phyloP scores from a whole-genome alignment of 371 early-diverging fungal genomes.

The Fennellomyces sp. region DNA sequence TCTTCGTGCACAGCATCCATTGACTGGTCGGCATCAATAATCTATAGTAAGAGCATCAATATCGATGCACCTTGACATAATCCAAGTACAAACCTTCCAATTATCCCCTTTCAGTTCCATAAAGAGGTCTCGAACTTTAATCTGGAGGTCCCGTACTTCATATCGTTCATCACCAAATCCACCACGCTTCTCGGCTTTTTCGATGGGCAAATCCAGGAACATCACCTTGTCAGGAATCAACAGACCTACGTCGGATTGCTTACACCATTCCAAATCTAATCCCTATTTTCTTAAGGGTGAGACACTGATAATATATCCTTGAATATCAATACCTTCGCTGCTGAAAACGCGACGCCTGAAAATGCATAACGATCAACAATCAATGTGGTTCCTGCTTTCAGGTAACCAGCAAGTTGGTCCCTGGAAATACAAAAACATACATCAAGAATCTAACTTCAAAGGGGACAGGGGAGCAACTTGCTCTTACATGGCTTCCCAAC shows the following conservation, averaged over 20 bases:
- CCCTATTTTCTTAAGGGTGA: slow-evolving; percentile 47
- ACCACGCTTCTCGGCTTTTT: slow-evolving; percentile 75
- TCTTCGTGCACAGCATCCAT: slow-evolving; percentile 20
- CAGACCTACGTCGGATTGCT: slow-evolving; percentile 86
- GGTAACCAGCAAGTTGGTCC: slow-evolving; percentile 51
- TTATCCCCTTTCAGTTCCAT: slow-evolving; percentile 51
- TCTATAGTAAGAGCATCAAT: slow-evolving; percentile 5
- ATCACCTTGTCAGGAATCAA: slow-evolving; percentile 88
- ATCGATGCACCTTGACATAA: no score
- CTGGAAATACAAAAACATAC: slow-evolving; percentile 33
- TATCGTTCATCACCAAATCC: slow-evolving; percentile 97
- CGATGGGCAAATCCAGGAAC: slow-evolving; percentile 87
- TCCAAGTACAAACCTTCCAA: slow-evolving; percentile 58
- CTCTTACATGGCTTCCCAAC: slow-evolving; percentile 66
- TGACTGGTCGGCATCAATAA: slow-evolving; percentile 20
- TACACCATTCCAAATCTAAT: slow-evolving; percentile 90
- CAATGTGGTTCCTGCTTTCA: slow-evolving; percentile 73
- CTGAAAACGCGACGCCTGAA: slow-evolving; percentile 95
- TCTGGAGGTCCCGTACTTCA: slow-evolving; percentile 90
- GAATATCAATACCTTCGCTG: slow-evolving; percentile 71
- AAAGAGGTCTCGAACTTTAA: slow-evolving; percentile 71
- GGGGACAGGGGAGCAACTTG: background rate
- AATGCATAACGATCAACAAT: slow-evolving; percentile 98
- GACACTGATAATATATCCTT: background rate
- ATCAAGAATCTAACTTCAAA: background rate